Percentiles rank a stretch among this genome's conserved stretches.
These are phyloP conservation scores for Fusarium sp. DNA, from an alignment of 2,329 filamentous ascomycete species.

Conservation along the genomic window DNA sequence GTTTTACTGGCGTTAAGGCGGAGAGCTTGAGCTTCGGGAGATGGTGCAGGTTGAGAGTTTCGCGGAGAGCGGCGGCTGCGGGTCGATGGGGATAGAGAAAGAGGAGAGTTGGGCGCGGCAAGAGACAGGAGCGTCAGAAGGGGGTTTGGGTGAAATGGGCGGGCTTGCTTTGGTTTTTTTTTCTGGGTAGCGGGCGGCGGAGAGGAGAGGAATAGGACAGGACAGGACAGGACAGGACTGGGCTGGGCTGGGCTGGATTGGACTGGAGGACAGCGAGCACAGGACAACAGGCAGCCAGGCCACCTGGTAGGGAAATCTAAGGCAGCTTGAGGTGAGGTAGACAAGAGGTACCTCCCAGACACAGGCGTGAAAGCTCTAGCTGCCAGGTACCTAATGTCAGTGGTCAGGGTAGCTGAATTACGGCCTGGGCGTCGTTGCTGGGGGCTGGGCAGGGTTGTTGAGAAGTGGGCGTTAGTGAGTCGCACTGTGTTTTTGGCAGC, in stretches of 20 bases:
- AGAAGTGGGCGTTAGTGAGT: conserved; percentile 12
- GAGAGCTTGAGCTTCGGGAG: conserved; percentile 40
- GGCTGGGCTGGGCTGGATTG: conserved; percentile 33
- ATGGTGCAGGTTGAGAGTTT: conserved; percentile 45
- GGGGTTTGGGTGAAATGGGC: conserved; percentile 41
- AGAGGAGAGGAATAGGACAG: conserved; percentile 24
- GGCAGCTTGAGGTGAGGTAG: not conserved
- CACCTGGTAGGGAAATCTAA: not conserved
- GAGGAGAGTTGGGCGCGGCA: conserved; percentile 47
- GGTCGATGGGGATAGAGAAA: conserved; percentile 48
- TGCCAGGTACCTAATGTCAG: conserved; percentile 33
- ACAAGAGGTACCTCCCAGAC: conserved; percentile 28
- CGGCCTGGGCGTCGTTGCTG: conserved; percentile 26
- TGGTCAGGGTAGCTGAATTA: conserved; percentile 25
- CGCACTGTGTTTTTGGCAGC: conserved; percentile 42
- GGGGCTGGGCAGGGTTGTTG: conserved; percentile 41
- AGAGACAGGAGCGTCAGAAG: conserved; percentile 43
- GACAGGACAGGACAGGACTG: conserved; percentile 38
- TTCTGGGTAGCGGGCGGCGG: conserved; percentile 13
- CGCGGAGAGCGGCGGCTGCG: conserved; percentile 45
- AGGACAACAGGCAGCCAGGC: conserved; percentile 30
- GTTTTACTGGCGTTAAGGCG: conserved; percentile 40
- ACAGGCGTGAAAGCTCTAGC: conserved; percentile 3
- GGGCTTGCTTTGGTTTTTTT: conserved; percentile 34
- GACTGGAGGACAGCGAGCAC: conserved; percentile 29